Evolutionary conservation across 768 basidiomycete species (phyloP).

Genomic region (Pleurotus cornucopiae): DNA sequence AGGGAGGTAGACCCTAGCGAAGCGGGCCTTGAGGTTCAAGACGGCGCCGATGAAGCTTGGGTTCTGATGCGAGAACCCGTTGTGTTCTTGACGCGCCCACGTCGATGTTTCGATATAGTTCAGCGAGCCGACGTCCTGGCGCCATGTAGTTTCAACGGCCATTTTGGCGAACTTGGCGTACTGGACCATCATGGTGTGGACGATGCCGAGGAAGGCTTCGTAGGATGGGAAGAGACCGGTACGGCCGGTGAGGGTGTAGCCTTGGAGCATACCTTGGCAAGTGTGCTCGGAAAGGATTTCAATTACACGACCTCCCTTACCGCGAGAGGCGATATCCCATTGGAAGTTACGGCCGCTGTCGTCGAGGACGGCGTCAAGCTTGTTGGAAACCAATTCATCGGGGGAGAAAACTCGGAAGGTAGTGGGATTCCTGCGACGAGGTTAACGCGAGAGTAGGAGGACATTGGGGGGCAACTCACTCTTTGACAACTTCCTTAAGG

Average conservation of each 20-base stretch:
- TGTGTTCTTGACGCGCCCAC: slow-evolving; percentile 82
- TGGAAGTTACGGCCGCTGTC: slow-evolving; percentile 73
- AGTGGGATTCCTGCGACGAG: slow-evolving; percentile 55
- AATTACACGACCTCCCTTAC: slow-evolving; percentile 74
- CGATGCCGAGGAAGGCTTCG: slow-evolving; percentile 87
- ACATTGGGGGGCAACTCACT: slow-evolving; percentile 29
- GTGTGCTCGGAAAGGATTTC: slow-evolving; percentile 91
- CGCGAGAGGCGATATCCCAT: slow-evolving; percentile 71
- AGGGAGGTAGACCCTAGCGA: slow-evolving; percentile 78
- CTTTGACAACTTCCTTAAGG: slow-evolving; percentile 50
- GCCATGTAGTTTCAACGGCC: slow-evolving; percentile 67
- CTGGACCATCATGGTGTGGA: slow-evolving; percentile 88
- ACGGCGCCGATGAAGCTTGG: slow-evolving; percentile 83
- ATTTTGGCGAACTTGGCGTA: slow-evolving; percentile 89
- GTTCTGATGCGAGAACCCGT: slow-evolving; percentile 85
- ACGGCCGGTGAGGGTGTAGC: slow-evolving; percentile 86
- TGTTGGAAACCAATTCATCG: slow-evolving; percentile 85
- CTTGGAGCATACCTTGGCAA: slow-evolving; percentile 88
- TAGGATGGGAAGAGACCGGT: slow-evolving; percentile 87
- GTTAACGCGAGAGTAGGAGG: background rate
- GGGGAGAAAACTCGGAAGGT: slow-evolving; percentile 89
- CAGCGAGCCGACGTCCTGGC: slow-evolving; percentile 63
- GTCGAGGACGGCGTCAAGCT: slow-evolving; percentile 78
- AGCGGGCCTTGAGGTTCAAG: slow-evolving; percentile 67
- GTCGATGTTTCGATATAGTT: slow-evolving; percentile 90